Conservation (phyloP, 2,329 filamentous ascomycete species). For the Aureobasidium melanogenum region DNA sequence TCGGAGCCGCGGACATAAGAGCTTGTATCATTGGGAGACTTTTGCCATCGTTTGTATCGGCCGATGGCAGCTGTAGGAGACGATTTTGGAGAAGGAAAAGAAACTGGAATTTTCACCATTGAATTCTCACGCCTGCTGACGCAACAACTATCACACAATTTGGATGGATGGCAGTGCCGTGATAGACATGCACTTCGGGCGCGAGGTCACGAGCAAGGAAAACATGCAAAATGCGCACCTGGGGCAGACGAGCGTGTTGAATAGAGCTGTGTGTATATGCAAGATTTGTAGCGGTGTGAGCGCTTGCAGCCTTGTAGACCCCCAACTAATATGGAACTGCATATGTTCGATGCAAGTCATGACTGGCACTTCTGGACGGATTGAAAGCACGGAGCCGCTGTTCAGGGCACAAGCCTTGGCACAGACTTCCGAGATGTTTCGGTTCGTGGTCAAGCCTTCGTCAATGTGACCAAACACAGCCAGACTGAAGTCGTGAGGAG, state of each 20-base stretch:
- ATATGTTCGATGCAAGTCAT: slow-evolving; percentile 10
- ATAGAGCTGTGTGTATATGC: slow-evolving; percentile 2
- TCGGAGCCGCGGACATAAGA: not conserved
- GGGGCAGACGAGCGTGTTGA: not conserved
- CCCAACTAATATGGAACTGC: not conserved
- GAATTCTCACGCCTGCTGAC: not conserved
- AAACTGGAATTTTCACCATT: not conserved
- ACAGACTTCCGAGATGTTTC: slow-evolving; percentile 5
- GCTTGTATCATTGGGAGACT: not conserved
- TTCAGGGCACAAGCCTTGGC: not conserved
- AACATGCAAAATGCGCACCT: not conserved
- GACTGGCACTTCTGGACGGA: slow-evolving; percentile 19
- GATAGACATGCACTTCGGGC: not conserved
- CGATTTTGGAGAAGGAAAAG: not conserved
- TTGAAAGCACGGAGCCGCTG: slow-evolving; percentile 19
- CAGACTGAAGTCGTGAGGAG: not conserved
- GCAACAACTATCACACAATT: not conserved
- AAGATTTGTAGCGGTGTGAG: slow-evolving; percentile 6
- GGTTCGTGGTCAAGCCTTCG: not conserved
- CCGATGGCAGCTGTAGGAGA: not conserved
- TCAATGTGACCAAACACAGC: not conserved
- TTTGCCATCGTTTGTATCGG: not conserved
- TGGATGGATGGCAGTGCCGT: not conserved
- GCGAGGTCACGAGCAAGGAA: not conserved
- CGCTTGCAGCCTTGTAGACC: not conserved